These are phyloP conservation scores for Dactylorhiza incarnata DNA, from an alignment of 106 monocot genomes.

Conservation along the genomic window DNA sequence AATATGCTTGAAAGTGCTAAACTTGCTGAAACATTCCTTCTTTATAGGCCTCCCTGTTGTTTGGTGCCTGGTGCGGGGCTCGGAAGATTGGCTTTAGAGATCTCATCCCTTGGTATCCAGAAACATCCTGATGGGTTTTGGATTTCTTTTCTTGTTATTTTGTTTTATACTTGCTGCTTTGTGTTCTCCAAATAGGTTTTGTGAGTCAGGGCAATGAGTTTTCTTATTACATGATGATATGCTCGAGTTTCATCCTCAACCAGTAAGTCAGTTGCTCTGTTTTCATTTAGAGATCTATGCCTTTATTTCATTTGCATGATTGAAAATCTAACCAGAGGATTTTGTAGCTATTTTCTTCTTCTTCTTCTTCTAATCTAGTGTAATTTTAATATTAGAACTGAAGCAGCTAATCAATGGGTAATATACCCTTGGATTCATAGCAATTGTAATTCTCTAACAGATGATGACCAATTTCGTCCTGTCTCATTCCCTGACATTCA, in stretches of 20 bases:
- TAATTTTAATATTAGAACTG: slow-evolving; percentile 36
- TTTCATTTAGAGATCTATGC: not conserved
- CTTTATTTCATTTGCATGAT: not conserved
- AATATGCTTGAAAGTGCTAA: not conserved
- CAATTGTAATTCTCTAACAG: slow-evolving; percentile 92
- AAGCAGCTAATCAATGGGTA: slow-evolving; percentile 64
- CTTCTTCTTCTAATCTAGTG: not conserved
- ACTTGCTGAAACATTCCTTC: not conserved
- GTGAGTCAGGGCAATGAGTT: slow-evolving; percentile 90
- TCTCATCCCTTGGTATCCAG: slow-evolving; percentile 78
- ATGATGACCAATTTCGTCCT: slow-evolving; percentile 80
- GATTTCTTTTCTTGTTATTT: too few species aligned
- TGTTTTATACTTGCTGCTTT: not conserved
- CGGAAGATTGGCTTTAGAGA: slow-evolving; percentile 90
- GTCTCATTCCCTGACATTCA: slow-evolving; percentile 88
- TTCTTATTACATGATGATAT: slow-evolving; percentile 99
- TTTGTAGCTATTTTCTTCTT: not conserved
- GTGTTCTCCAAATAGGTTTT: slow-evolving; percentile 48
- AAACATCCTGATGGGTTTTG: not conserved
- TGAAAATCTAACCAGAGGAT: not conserved
- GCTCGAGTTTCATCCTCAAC: slow-evolving; percentile 96
- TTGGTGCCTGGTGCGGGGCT: slow-evolving; percentile 98
- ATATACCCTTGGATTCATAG: slow-evolving; percentile 97
- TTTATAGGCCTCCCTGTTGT: slow-evolving; percentile 69
- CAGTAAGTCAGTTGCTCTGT: slow-evolving; percentile 45